phyloP scores from a whole-genome alignment of 352 stramenopile species.

The Phytophthora lateralis region DNA sequence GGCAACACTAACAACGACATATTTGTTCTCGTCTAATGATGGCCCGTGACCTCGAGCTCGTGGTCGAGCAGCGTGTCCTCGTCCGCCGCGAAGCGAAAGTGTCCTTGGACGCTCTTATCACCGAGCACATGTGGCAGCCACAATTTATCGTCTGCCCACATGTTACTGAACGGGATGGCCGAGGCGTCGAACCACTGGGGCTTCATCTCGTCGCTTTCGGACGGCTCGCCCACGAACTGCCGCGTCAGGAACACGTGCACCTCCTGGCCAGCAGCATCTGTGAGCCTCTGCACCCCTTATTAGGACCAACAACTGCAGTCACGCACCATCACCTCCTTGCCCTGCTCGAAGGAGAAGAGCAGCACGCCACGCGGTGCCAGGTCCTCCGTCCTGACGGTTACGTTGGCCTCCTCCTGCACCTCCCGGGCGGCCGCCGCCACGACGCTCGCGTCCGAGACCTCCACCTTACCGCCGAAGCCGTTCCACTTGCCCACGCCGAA shows the following conservation, averaged over 20 bases:
- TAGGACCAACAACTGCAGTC: neutral
- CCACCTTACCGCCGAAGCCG: conserved; percentile 91
- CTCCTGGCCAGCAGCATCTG: conserved; percentile 38
- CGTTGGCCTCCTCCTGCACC: conserved; percentile 72
- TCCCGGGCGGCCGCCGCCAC: conserved; percentile 61
- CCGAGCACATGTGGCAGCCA: conserved; percentile 84
- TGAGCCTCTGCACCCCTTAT: neutral
- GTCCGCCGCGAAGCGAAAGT: conserved; percentile 77
- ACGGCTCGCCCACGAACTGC: conserved; percentile 66
- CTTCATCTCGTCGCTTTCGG: conserved; percentile 90
- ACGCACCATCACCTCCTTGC: conserved; percentile 61
- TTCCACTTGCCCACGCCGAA: conserved; percentile 92
- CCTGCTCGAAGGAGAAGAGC: conserved; percentile 69
- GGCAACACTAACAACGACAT: neutral
- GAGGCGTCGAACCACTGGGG: conserved; percentile 76
- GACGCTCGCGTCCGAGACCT: conserved; percentile 67
- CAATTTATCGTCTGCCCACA: conserved; percentile 88
- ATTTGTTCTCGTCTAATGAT: neutral
- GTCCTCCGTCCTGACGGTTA: conserved; percentile 46
- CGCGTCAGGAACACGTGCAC: conserved; percentile 85
- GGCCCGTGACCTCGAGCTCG: conserved; percentile 29
- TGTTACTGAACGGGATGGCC: conserved; percentile 77
- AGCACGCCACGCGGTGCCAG: conserved; percentile 46
- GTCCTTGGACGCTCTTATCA: conserved; percentile 66
- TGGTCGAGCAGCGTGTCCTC: conserved; percentile 73